Evolutionary conservation across 352 stramenopile species (phyloP).

Genomic region (Pythium volutum): DNA sequence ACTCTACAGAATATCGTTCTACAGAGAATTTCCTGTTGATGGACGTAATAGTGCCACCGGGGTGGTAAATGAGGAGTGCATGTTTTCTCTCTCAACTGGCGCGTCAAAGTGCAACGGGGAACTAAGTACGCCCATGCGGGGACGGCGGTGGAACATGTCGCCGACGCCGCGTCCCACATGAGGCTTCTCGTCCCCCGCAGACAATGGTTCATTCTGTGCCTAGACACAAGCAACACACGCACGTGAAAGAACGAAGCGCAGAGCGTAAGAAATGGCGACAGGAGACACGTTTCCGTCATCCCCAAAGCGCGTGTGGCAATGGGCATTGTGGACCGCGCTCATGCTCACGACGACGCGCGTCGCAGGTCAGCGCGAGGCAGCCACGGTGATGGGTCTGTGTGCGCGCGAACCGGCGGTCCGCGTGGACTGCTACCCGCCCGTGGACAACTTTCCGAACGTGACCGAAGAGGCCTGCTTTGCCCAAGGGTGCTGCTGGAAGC

Average conservation of each 20-base stretch:
- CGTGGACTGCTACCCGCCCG: constrained; percentile 72
- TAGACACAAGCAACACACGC: neutral
- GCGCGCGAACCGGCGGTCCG: constrained; percentile 30
- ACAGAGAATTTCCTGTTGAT: neutral
- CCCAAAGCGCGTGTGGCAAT: constrained; percentile 4
- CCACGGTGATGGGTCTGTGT: constrained; percentile 24
- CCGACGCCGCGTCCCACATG: constrained; percentile 15
- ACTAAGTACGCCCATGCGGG: neutral
- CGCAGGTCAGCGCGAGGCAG: neutral
- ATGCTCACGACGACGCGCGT: neutral
- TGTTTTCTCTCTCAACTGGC: constrained; percentile 4
- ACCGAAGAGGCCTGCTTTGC: constrained; percentile 79
- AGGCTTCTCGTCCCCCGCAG: neutral
- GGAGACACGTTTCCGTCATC: neutral
- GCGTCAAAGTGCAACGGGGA: neutral
- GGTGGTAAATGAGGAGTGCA: neutral
- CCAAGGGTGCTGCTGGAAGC: constrained; percentile 83
- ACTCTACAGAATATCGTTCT: too few relatives aligned
- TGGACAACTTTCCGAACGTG: constrained; percentile 54
- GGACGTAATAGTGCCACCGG: neutral
- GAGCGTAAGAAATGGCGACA: constrained; percentile 9
- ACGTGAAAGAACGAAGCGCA: neutral
- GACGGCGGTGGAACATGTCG: constrained; percentile 5
- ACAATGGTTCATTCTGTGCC: neutral
- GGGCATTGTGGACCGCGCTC: constrained; percentile 24